Base-by-base conservation (phyloP, 2,329 filamentous ascomycete genomes). In the Lecanoromycetidae sp. region DNA sequence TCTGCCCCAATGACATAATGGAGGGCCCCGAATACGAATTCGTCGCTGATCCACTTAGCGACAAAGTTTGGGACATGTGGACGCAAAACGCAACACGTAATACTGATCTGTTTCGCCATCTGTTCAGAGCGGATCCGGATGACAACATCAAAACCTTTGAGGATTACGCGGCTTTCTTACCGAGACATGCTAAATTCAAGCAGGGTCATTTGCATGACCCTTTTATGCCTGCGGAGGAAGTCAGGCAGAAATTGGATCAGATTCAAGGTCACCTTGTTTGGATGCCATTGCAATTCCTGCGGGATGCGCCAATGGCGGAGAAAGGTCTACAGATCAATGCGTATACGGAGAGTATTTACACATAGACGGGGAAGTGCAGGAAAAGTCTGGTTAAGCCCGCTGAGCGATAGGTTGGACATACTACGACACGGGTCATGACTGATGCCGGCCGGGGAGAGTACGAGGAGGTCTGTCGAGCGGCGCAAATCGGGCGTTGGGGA, bases 111-210 rank as follows among this genome's bases (percentile, higher is more conserved):
- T 94, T 93, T 60, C 76, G 74, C 52, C 79, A 80, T 56, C 79
- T 87, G 10, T 94, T 95, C 75, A 86, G 93, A 60, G 66, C 78
- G 69, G 90, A 96, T 60, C 90, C 91, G 0, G 90, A 96, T 63
- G 79, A 95, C 58, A 74, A 84, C 58, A 85, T 95, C 61, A 85
- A 82, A 72, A 93, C 76, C 0, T 96, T 94, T 56, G 80, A 87
- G 2, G 87, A 95, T 53, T 96, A 96, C 61, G 81, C 94, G 57
- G 71, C 72, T 9, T 96, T 90, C 64, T 70, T 80, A 49, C 85
- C 75, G 48, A 66, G 26, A 0, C 72, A 79, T 0, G 76, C 77
- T 40, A 77, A 80, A 4, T 75, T 84, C 52, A 91, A 86, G 63
- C 69, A 87, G 3, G 90, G 91, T 0, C 91, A 96, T 64, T 72